Evolutionary conservation across 768 basidiomycete species (phyloP), one percentile per base, ranked within the genome.

Genomic region (Postia placenta): DNA sequence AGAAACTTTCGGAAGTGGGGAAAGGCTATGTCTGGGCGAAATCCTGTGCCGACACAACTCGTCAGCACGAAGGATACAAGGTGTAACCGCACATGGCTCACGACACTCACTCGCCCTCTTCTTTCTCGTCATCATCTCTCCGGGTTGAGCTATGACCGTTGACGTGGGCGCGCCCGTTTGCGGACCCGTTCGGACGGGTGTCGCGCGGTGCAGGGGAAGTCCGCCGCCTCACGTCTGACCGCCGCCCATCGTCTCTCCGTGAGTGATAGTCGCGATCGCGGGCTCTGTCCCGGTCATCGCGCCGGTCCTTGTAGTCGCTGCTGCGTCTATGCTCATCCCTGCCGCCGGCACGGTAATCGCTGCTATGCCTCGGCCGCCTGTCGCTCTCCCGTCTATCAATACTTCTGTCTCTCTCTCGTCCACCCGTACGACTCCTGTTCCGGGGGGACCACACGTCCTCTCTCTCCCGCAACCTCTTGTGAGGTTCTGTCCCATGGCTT

Each of bases 91-190:
- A 33, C 28, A 42, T 46, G 46, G 47, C 53, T 62, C 57, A 65
- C 64, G 65, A 73, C 58, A 92, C 92, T 87, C 69, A 94, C 91
- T 95, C 92, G 74, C 88, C 92, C 75, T 94, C 92, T 71, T 92
- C 88, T 64, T 68, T 85, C 56, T 90, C 88, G 11, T 80, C 78
- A 45, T 77, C 76, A 11, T 65, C 56, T 42, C 51, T 62, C 4
- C 52, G 42, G 17, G 53, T 46, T 2, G 44, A 36, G 6, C 49
- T 36, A 26, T 35, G 54, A 11, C 47, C 40, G 19, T 48, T 40
- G 15, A 24, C 27, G 24, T n/a, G 23, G 20, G 11, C 26, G 14
- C 19, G 35, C n/a, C 50, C 52, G 39, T 50, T 50, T 4, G 24
- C 40, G 14, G 45, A 33, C 3, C 52, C 57, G n/a, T 56, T 61